Percentiles rank a stretch among this genome's conserved stretches.
phyloP scores from a whole-genome alignment of 441 rosid species.

The Gossypium schwendimanii region DNA sequence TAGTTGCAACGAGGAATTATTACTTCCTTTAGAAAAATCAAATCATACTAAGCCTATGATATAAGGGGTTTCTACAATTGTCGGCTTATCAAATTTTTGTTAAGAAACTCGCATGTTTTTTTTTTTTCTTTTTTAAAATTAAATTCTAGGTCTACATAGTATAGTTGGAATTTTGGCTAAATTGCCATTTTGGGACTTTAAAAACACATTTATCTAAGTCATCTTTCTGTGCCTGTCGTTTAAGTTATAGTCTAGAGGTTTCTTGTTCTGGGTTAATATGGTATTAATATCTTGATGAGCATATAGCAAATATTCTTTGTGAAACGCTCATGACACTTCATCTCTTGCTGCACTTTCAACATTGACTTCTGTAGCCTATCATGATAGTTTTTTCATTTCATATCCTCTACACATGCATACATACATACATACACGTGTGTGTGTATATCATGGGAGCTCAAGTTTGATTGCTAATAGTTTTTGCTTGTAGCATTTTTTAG shows the following conservation, averaged over 20 bases:
- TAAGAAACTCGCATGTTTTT: not conserved
- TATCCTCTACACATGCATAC: not conserved
- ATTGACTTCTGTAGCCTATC: not conserved
- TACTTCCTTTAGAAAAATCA: not conserved
- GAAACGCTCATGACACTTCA: not conserved
- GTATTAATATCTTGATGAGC: not conserved
- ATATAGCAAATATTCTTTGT: not conserved
- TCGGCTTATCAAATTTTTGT: not conserved
- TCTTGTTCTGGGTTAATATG: not conserved
- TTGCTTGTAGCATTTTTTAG: not conserved
- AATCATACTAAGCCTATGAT: not conserved
- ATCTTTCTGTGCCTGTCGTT: not conserved
- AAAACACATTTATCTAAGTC: not conserved
- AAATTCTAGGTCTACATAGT: not conserved
- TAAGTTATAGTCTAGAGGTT: not conserved
- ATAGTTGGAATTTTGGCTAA: not conserved
- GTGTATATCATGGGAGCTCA: not conserved
- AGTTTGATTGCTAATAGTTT: constrained; percentile 1
- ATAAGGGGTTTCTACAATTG: not conserved
- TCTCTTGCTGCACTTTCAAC: constrained; percentile 1
- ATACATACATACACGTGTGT: too few relatives aligned
- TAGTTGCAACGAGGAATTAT: not conserved
- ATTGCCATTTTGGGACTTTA: not conserved
- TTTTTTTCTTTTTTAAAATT: not conserved
- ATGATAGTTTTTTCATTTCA: not conserved